phyloP scores from a whole-genome alignment of 331 rosid species.

The Saraca asoca region DNA sequence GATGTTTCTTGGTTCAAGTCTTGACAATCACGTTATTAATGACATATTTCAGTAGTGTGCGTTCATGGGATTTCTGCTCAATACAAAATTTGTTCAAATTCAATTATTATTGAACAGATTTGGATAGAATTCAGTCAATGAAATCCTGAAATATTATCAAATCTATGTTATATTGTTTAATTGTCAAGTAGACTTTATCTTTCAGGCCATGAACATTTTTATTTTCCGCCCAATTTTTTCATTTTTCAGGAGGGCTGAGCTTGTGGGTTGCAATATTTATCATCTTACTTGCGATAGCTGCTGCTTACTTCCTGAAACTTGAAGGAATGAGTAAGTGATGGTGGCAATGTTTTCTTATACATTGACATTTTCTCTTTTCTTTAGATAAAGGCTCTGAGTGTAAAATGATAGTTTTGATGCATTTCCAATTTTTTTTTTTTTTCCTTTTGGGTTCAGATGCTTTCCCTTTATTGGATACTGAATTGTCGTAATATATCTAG shows the following conservation, averaged over 20 bases:
- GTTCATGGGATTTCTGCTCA: not conserved
- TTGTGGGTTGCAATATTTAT: slow-evolving; percentile 65
- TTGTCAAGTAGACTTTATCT: slow-evolving; percentile 4
- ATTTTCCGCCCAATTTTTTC: not conserved
- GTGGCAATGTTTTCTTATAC: slow-evolving; percentile 24
- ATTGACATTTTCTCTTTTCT: not conserved
- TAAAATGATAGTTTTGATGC: slow-evolving; percentile 22
- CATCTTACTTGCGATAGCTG: slow-evolving; percentile 61
- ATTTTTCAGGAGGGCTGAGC: slow-evolving; percentile 64
- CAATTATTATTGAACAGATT: not conserved
- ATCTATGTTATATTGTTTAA: slow-evolving; percentile 12
- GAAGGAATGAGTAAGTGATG: slow-evolving; percentile 40
- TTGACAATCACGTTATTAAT: not conserved
- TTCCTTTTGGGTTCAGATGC: not conserved
- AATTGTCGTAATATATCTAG: not conserved
- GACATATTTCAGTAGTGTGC: not conserved
- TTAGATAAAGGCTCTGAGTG: slow-evolving; percentile 24
- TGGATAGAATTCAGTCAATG: not conserved
- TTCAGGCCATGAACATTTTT: not conserved
- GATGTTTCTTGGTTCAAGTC: not conserved
- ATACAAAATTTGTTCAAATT: not conserved
- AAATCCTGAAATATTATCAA: slow-evolving; percentile 18
- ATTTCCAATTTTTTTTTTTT: slow-evolving; percentile 4
- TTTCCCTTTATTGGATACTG: slow-evolving; percentile 3
- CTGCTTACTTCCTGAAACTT: slow-evolving; percentile 55